phyloP scores from a whole-genome alignment of 2,329 filamentous ascomycete genomes.

The Alternaria dauci region DNA sequence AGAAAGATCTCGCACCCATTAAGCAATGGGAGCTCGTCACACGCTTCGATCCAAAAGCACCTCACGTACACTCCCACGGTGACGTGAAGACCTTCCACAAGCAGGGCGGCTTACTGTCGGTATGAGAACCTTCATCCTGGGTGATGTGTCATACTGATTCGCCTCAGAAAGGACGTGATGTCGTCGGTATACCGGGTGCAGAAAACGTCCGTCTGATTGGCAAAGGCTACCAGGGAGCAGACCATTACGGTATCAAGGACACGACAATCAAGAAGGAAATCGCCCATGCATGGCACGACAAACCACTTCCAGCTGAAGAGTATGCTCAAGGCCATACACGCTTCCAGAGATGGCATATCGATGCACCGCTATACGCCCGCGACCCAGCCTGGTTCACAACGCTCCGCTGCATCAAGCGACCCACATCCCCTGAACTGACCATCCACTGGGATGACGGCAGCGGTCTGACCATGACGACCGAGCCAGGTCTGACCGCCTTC shows the following conservation, averaged over 20 bases:
- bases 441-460: conserved; percentile 56
- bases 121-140: too few relatives aligned
- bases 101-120: too few relatives aligned
- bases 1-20: neutral
- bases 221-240: conserved; percentile 56
- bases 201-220: conserved; percentile 58
- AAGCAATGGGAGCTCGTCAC: neutral
- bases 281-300: conserved; percentile 52
- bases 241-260: conserved; percentile 57
- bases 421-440: conserved; percentile 39
- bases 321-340: conserved; percentile 55
- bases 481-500: conserved; percentile 57
- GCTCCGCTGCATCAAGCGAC: conserved; percentile 51
- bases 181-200: conserved; percentile 47
- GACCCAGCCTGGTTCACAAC: conserved; percentile 57
- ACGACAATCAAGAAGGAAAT: conserved; percentile 40
- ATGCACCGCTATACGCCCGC: conserved; percentile 55
- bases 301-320: conserved; percentile 57
- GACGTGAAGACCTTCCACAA: too few relatives aligned
- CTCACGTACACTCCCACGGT: neutral
- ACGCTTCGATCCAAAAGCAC: neutral
- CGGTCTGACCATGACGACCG: conserved; percentile 54
- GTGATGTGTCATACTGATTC: too few relatives aligned
- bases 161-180: too few relatives aligned
- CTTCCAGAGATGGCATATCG: conserved; percentile 61